Evolutionary conservation across 352 stramenopile species (phyloP).

Genomic region (Phytophthora lateralis): DNA sequence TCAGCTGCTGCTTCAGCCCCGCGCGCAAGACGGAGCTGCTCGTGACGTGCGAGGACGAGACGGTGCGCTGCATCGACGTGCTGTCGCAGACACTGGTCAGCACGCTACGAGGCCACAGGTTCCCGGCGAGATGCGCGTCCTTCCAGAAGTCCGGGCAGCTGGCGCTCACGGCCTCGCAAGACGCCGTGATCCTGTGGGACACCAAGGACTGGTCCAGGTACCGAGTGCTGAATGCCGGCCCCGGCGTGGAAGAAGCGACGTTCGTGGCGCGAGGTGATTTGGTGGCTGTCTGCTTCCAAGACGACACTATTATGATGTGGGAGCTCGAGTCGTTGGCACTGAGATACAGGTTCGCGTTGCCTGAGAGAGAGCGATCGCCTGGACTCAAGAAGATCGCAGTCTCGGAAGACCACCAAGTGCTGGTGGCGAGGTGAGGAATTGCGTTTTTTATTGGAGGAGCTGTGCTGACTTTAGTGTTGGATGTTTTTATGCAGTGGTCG

Average conservation of each 20-base stretch:
- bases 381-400: constrained; percentile 72
- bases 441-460: background rate
- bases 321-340: constrained; percentile 75
- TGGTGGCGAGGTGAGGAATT: constrained; percentile 69
- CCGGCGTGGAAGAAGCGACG: constrained; percentile 63
- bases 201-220: constrained; percentile 85
- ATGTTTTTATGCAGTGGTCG: constrained; percentile 46
- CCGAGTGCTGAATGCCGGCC: constrained; percentile 77
- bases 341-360: constrained; percentile 74
- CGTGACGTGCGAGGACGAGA: constrained; percentile 85
- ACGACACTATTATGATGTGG: constrained; percentile 90
- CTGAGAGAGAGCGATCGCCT: constrained; percentile 62
- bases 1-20: constrained; percentile 78
- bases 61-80: constrained; percentile 79
- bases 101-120: constrained; percentile 71
- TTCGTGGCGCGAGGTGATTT: constrained; percentile 68
- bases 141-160: constrained; percentile 80
- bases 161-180: constrained; percentile 75
- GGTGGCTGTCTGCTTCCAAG: constrained; percentile 82
- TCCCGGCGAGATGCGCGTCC: constrained; percentile 54
- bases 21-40: constrained; percentile 73
- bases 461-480: constrained; percentile 3
- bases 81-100: constrained; percentile 75
- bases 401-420: constrained; percentile 74
- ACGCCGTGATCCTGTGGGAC: constrained; percentile 87